Percentiles rank a stretch among this genome's conserved stretches.
phyloP scores from a whole-genome alignment of 257 asterid species.

The Jacaranda mimosifolia region DNA sequence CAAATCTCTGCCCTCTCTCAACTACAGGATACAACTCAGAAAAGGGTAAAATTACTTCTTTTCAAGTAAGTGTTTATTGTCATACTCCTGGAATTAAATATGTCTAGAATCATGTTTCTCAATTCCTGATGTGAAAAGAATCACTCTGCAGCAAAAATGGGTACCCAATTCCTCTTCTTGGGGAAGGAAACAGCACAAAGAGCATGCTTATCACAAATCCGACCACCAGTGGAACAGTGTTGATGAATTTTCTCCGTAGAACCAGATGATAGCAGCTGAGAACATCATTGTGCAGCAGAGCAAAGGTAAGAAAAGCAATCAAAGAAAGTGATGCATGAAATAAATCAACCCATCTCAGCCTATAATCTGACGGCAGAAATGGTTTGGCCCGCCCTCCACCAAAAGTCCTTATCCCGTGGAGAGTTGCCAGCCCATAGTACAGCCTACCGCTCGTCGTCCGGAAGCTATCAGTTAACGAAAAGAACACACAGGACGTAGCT shows the following conservation, averaged over 20 bases:
- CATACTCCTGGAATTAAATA: neutral
- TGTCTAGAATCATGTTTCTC: neutral
- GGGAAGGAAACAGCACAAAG: conserved; percentile 68
- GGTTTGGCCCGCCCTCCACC: conserved; percentile 59
- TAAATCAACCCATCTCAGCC: conserved; percentile 59
- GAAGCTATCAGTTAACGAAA: conserved; percentile 66
- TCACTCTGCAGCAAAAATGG: conserved; percentile 71
- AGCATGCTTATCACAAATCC: conserved; percentile 58
- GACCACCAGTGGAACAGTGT: conserved; percentile 53
- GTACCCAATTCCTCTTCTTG: conserved; percentile 70
- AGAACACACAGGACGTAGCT: conserved; percentile 56
- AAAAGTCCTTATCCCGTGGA: conserved; percentile 57
- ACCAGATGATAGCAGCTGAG: conserved; percentile 54
- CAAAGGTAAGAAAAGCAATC: conserved; percentile 62
- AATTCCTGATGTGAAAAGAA: conserved; percentile 37
- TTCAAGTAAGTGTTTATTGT: neutral
- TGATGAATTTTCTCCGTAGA: conserved; percentile 51
- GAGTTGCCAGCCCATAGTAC: conserved; percentile 68
- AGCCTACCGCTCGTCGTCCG: conserved; percentile 55
- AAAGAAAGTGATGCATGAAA: conserved; percentile 58
- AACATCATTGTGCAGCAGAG: conserved; percentile 58
- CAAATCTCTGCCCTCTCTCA: conserved; percentile 13
- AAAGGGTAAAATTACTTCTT: neutral
- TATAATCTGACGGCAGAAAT: conserved; percentile 43
- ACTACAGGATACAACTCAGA: neutral